These are phyloP conservation scores for Staphylotrichum longicolle DNA, from an alignment of 495 filamentous ascomycete species.

Conservation along the genomic window DNA sequence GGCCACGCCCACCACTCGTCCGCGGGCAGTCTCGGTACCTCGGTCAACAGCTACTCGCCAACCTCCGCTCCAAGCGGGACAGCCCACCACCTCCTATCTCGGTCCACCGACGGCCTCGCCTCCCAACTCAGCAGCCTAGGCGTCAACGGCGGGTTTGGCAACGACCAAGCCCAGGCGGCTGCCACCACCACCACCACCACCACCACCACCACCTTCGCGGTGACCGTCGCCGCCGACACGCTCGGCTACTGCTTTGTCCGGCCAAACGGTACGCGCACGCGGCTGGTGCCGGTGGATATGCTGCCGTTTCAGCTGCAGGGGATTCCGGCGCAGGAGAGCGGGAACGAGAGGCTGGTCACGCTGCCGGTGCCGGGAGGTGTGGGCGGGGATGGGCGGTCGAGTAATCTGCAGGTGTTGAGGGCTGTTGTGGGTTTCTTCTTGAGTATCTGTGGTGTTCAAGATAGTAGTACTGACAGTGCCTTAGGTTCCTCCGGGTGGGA, in stretches of 20 bases:
- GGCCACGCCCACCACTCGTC: conserved; percentile 3
- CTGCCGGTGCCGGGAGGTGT: conserved; percentile 40
- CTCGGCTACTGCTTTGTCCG: conserved; percentile 54
- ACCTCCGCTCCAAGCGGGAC: background rate
- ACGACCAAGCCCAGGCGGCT: background rate
- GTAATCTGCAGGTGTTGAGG: conserved; percentile 32
- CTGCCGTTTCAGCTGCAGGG: conserved; percentile 45
- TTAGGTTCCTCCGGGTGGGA: background rate
- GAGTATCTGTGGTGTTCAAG: background rate
- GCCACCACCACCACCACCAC: background rate
- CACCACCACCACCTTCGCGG: background rate
- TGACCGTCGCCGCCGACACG: conserved; percentile 14
- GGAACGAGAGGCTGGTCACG: conserved; percentile 40
- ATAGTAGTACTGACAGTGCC: background rate
- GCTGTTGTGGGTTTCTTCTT: conserved; percentile 19
- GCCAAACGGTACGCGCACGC: conserved; percentile 56
- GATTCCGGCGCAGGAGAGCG: conserved; percentile 33
- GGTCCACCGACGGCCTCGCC: background rate
- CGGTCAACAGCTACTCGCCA: background rate
- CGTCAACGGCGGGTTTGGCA: background rate
- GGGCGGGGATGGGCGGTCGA: conserved; percentile 37
- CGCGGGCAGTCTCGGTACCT: background rate
- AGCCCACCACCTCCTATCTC: background rate
- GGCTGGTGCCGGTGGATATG: conserved; percentile 65
- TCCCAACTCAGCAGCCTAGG: background rate